Conservation (phyloP, 129 eudicot species). For the Flaveria sonorensis region DNA sequence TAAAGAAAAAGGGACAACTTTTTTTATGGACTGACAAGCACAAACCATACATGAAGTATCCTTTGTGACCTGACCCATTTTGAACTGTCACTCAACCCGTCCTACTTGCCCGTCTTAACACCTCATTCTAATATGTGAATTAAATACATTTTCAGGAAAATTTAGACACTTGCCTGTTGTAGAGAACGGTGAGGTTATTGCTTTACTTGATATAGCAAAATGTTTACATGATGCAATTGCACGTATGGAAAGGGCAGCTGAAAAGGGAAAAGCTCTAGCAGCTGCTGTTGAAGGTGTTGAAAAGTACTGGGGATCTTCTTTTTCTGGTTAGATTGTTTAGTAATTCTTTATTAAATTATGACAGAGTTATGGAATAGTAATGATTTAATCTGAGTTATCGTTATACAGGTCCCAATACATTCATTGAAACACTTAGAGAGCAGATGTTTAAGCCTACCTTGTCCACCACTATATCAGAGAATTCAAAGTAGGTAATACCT, state of each 20-base stretch:
- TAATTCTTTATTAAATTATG: not conserved
- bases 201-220: slow-evolving; percentile 91
- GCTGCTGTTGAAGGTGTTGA: slow-evolving; percentile 99
- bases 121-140: not conserved
- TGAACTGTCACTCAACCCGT: not conserved
- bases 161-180: slow-evolving; percentile 95
- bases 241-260: slow-evolving; percentile 97
- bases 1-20: not conserved
- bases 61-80: not conserved
- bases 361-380: not conserved
- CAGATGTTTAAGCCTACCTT: slow-evolving; percentile 80
- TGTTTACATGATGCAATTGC: slow-evolving; percentile 95
- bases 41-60: not conserved
- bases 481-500: slow-evolving; percentile 97
- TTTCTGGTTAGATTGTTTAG: slow-evolving; percentile 51
- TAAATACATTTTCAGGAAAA: slow-evolving; percentile 56
- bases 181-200: slow-evolving; percentile 92
- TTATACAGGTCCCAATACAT: slow-evolving; percentile 68
- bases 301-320: slow-evolving; percentile 80
- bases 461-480: slow-evolving; percentile 80
- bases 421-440: slow-evolving; percentile 81
- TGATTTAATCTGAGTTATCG: not conserved
- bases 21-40: not conserved
- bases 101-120: not conserved
- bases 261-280: slow-evolving; percentile 93